A percentile compares a stretch with the other conserved stretches of the same genome.
phyloP scores from a whole-genome alignment of 139 green algal species.

The Picochlorum sp. region DNA sequence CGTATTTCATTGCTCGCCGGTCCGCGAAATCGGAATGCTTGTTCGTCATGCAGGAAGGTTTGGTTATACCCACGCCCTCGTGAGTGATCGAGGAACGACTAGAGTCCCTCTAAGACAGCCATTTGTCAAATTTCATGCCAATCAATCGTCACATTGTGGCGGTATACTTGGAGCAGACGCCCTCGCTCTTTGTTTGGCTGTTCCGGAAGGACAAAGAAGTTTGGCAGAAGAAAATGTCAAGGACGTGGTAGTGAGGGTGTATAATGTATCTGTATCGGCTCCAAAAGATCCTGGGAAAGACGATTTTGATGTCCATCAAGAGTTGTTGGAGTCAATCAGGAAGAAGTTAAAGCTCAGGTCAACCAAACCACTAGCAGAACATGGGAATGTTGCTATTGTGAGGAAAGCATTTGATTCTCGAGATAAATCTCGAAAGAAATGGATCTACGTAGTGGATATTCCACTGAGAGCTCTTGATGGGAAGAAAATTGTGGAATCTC shows the following conservation, averaged over 20 bases:
- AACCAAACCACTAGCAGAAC: neutral
- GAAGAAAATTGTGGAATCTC: neutral
- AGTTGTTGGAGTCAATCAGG: slow-evolving; percentile 22
- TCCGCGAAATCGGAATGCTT: no score
- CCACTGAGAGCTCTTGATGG: neutral
- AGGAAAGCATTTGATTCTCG: slow-evolving; percentile 51
- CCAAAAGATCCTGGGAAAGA: slow-evolving; percentile 54
- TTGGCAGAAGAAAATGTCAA: neutral
- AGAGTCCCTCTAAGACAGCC: no score
- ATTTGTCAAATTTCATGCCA: no score
- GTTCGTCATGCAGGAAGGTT: no score
- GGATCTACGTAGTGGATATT: slow-evolving; percentile 62
- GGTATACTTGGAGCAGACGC: neutral
- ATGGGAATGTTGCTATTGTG: slow-evolving; percentile 27
- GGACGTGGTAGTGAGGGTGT: slow-evolving; percentile 19
- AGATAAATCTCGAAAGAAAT: slow-evolving; percentile 24
- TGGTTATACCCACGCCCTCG: no score
- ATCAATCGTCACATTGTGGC: neutral
- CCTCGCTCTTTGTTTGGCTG: slow-evolving; percentile 2
- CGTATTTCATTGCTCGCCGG: no score
- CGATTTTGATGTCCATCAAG: slow-evolving; percentile 20
- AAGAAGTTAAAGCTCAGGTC: slow-evolving; percentile 9
- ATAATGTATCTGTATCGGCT: slow-evolving; percentile 32
- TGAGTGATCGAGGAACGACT: no score
- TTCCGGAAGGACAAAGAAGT: slow-evolving; percentile 11